A percentile compares a stretch with the other conserved stretches of the same genome.
Conservation (phyloP, 805 yeast genomes). For the Hanseniaspora opuntiae region DNA sequence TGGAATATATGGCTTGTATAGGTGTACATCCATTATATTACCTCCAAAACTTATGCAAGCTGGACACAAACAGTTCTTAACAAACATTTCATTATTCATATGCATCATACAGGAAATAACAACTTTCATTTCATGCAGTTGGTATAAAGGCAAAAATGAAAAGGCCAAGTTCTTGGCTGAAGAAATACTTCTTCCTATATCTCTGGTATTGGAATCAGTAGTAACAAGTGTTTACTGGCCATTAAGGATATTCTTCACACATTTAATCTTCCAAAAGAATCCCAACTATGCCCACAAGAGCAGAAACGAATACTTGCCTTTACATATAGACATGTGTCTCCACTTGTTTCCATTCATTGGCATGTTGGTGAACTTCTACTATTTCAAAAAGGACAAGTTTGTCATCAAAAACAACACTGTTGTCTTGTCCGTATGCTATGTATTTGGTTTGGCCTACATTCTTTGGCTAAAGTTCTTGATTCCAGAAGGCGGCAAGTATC, state of each 20-base stretch:
- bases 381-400: conserved; percentile 37
- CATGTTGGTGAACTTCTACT: conserved; percentile 41
- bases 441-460: conserved; percentile 41
- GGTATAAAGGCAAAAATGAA: background rate
- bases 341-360: conserved; percentile 47
- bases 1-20: conserved; percentile 21
- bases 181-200: conserved; percentile 31
- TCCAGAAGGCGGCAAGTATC: conserved; percentile 38
- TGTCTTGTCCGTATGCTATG: conserved; percentile 25
- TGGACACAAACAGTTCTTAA: conserved; percentile 61
- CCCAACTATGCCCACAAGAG: conserved; percentile 7
- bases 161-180: conserved; percentile 1
- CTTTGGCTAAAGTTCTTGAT: conserved; percentile 35
- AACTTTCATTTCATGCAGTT: conserved; percentile 27
- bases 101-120: conserved; percentile 21
- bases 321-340: conserved; percentile 40
- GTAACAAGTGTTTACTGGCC: conserved; percentile 63
- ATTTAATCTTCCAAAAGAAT: conserved; percentile 32
- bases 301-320: conserved; percentile 26
- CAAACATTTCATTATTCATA: conserved; percentile 44
- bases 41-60: conserved; percentile 41
- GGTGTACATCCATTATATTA: conserved; percentile 24
- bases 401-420: conserved; percentile 28
- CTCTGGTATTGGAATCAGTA: conserved; percentile 44
- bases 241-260: conserved; percentile 38